Base-by-base conservation (phyloP, 2,329 filamentous ascomycete genomes). In the Alternaria metachromatica region DNA sequence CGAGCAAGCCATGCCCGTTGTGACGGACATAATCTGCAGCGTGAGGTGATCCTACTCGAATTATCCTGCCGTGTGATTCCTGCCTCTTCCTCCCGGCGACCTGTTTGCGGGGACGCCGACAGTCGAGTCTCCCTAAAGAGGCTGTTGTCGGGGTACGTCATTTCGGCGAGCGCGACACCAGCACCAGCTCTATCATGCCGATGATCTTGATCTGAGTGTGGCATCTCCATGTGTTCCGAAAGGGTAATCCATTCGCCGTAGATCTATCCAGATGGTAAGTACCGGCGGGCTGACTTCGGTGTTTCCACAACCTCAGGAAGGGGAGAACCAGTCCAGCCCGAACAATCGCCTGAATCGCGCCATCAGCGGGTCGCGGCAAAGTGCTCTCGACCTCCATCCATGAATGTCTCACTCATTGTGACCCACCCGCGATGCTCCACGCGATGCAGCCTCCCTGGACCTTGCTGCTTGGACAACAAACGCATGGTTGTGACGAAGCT, bases 351-450 rank as follows among this genome's bases (percentile, higher is more conserved):
- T 66, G 61, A 57, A 57, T 61, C 53, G 58, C 54, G 33, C 45
- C 53, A 61, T 57, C 49, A 48, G 60, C 61, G 64, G 64, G 58
- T 53, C 49, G 65, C 64, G 57, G 60, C 61, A 62, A 57, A 51
- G 46, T 37, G 53, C 62, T 57, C 58, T 61, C 60, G 55, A 55
- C 46, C 58, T 28, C 50, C 53, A 44, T 25, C 56, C 56, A 51
- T 30, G 25, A 13, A 30, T 58, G 37, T 56, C 64, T 51, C 56
- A 53, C 64, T 51, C 56, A 53, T 25, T 28, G 23, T 44, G 55
- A 48, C 44, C 60, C 58, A 59, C 63, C 44, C n/a, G 13, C n/a
- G 21, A 41, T 15, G 30, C 50, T 61, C 30, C 58, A 62, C 60
- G 28, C 41, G 28, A 55, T 21, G 51, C 64, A 59, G 62, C 60